Conservation (phyloP, 306 rosid species). For the Casuarina glauca region DNA sequence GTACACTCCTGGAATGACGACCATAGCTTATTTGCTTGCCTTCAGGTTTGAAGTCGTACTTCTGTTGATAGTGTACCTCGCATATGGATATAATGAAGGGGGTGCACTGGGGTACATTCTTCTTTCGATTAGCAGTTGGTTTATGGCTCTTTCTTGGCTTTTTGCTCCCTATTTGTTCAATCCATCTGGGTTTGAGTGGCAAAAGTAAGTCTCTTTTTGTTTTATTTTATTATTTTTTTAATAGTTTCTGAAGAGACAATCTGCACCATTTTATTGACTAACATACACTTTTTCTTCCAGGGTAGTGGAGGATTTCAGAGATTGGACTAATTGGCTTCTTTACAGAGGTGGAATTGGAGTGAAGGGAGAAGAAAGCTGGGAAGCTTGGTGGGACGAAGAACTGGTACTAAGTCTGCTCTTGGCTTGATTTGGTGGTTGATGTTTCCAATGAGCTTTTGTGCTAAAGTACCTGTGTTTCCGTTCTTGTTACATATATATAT, state of each 20-base stretch:
- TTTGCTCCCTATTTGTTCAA: conserved; percentile 96
- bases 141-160: conserved; percentile 97
- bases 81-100: conserved; percentile 75
- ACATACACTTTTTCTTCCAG: conserved; percentile 39
- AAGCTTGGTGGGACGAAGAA: conserved; percentile 99
- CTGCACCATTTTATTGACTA: conserved; percentile 26
- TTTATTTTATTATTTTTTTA: not conserved
- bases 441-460: too few relatives aligned
- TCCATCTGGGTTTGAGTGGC: conserved; percentile 99
- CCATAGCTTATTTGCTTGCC: conserved; percentile 25
- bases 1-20: not conserved
- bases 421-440: not conserved
- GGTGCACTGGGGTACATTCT: conserved; percentile 74
- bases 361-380: conserved; percentile 99
- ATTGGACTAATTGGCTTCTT: conserved; percentile 98
- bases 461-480: too few relatives aligned
- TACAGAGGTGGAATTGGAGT: conserved; percentile 97
- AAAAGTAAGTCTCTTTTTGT: conserved; percentile 61
- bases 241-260: not conserved
- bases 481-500: too few relatives aligned
- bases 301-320: conserved; percentile 85
- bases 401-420: conserved; percentile 52
- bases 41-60: conserved; percentile 91
- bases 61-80: conserved; percentile 72
- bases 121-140: conserved; percentile 90